These are phyloP conservation scores for Coniochaeta pulveracea DNA, from an alignment of 2,329 filamentous ascomycete genomes.

Conservation along the genomic window DNA sequence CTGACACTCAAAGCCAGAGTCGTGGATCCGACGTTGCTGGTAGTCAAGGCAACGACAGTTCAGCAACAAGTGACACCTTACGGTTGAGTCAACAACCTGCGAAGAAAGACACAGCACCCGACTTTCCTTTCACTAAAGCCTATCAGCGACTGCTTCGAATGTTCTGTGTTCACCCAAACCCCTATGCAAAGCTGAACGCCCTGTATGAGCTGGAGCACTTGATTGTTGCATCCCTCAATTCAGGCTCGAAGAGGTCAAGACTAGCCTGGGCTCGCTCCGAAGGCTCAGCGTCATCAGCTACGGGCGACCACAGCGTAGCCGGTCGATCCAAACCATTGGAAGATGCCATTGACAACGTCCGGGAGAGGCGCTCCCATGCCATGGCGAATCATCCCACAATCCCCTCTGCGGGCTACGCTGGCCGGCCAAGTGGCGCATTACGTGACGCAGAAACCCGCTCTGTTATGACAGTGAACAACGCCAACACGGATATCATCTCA, in stretches of 20 bases:
- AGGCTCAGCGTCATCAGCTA: constrained; percentile 12
- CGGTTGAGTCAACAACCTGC: constrained; percentile 17
- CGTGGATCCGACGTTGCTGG: constrained; percentile 21
- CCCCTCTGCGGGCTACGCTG: constrained; percentile 9
- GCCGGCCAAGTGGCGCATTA: constrained; percentile 21
- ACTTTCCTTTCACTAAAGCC: constrained; percentile 72
- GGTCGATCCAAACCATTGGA: constrained; percentile 38
- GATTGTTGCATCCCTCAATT: constrained; percentile 62
- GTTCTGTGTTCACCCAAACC: constrained; percentile 84
- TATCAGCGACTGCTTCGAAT: constrained; percentile 72
- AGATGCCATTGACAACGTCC: constrained; percentile 58
- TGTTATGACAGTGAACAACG: constrained; percentile 33
- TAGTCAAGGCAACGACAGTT: constrained; percentile 28
- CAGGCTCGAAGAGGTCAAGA: constrained; percentile 30
- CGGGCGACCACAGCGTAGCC: constrained; percentile 12
- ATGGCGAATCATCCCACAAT: constrained; percentile 25
- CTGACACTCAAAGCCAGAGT: constrained; percentile 17
- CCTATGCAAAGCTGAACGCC: constrained; percentile 72
- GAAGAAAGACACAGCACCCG: constrained; percentile 25
- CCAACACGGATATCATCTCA: constrained; percentile 54
- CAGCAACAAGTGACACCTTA: constrained; percentile 26
- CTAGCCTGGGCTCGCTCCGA: constrained; percentile 22
- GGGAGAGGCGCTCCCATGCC: constrained; percentile 53
- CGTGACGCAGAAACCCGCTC: constrained; percentile 38
- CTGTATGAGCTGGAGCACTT: constrained; percentile 75